Evolutionary conservation across 2,329 filamentous ascomycete genomes (phyloP).

Genomic region (Diaporthe humulicola): DNA sequence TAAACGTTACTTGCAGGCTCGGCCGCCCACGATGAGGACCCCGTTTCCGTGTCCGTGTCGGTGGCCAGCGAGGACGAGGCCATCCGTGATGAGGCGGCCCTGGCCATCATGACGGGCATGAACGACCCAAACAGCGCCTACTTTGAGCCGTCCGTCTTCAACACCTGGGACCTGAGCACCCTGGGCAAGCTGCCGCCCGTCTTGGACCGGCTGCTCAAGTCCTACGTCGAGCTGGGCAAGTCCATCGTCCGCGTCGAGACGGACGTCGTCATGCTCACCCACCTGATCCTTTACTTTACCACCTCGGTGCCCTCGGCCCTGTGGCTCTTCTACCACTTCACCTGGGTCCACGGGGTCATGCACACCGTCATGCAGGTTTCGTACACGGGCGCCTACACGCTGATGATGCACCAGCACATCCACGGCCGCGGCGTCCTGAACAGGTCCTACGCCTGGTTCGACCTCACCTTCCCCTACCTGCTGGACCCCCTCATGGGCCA

Average conservation of each 20-base stretch:
- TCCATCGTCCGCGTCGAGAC: constrained; percentile 73
- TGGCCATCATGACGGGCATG: constrained; percentile 54
- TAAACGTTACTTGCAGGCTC: constrained; percentile 32
- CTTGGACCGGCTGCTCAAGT: constrained; percentile 65
- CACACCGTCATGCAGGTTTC: constrained; percentile 76
- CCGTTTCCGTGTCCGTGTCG: neutral
- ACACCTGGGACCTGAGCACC: constrained; percentile 54
- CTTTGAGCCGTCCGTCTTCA: constrained; percentile 63
- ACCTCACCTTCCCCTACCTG: constrained; percentile 78
- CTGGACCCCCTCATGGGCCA: constrained; percentile 84
- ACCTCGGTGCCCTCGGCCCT: constrained; percentile 79
- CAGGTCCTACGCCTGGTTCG: constrained; percentile 67
- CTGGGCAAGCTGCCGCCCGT: constrained; percentile 52
- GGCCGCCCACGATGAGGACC: constrained; percentile 34
- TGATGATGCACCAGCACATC: constrained; percentile 89
- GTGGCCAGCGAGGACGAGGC: constrained; percentile 37
- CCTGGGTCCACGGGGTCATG: constrained; percentile 74
- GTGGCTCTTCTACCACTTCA: constrained; percentile 75
- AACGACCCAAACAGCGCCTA: constrained; percentile 55
- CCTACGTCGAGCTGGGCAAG: constrained; percentile 70
- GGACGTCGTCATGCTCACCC: constrained; percentile 84
- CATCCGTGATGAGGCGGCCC: constrained; percentile 47
- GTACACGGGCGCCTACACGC: constrained; percentile 80
- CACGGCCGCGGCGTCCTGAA: constrained; percentile 79
- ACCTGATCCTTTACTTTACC: constrained; percentile 78